phyloP scores from a whole-genome alignment of 73 alveolate species.

The Paramecium sexaurelia region DNA sequence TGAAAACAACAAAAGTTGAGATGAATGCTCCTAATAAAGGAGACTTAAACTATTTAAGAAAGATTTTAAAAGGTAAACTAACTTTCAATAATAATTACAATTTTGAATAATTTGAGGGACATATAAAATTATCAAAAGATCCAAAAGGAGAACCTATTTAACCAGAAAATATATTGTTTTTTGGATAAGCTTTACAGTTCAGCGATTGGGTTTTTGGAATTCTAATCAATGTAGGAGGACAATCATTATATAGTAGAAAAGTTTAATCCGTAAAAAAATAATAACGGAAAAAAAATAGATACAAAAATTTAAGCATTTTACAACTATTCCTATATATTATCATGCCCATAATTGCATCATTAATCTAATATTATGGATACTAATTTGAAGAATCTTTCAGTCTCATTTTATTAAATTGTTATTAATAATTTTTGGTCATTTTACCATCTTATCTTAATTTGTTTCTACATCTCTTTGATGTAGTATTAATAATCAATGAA shows the following conservation, averaged over 20 bases:
- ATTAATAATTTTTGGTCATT: neutral
- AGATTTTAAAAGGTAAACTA: slow-evolving; percentile 18
- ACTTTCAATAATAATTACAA: neutral
- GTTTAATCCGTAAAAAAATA: neutral
- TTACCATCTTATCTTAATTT: slow-evolving; percentile 10
- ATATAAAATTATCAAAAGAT: slow-evolving; percentile 40
- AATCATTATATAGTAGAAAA: neutral
- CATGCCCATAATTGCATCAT: slow-evolving; percentile 16
- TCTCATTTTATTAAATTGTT: neutral
- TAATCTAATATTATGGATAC: slow-evolving; percentile 38
- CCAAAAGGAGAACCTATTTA: slow-evolving; percentile 38
- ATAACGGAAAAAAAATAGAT: neutral
- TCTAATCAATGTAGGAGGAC: neutral
- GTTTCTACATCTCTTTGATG: neutral
- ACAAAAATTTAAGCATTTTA: neutral
- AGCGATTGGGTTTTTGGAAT: slow-evolving; percentile 48
- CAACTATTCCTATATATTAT: slow-evolving; percentile 9
- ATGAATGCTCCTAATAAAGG: slow-evolving; percentile 50
- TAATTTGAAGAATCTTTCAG: neutral
- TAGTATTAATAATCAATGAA: neutral
- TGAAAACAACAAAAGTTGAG: slow-evolving; percentile 32
- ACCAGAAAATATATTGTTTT: neutral
- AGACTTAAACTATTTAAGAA: slow-evolving; percentile 25
- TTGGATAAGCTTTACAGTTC: slow-evolving; percentile 12
- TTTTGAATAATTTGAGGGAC: slow-evolving; percentile 21